A percentile compares a stretch with the other conserved stretches of the same genome.
Evolutionary conservation across 2,329 filamentous ascomycete species (phyloP).

Genomic region (Diaporthe vexans): DNA sequence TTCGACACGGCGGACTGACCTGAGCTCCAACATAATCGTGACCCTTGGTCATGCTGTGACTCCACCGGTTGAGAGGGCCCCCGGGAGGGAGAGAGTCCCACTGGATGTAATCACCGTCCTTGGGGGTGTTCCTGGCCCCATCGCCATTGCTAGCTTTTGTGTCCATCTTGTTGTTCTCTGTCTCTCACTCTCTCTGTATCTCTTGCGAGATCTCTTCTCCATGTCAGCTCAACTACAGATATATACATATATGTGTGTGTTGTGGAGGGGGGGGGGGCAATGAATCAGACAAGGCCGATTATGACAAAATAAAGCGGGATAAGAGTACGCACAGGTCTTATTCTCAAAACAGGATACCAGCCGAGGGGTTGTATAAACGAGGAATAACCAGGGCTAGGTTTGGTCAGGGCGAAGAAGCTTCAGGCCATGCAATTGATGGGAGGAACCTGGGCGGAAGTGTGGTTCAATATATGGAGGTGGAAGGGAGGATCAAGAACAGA

Average conservation of each 20-base stretch:
- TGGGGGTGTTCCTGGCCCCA: constrained; percentile 52
- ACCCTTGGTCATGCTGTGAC: constrained; percentile 82
- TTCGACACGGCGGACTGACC: constrained; percentile 58
- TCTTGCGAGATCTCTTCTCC: constrained; percentile 16
- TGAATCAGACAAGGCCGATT: background rate
- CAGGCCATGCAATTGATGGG: background rate
- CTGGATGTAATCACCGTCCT: constrained; percentile 67
- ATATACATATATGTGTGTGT: background rate
- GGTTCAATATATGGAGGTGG: background rate
- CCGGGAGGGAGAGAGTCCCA: constrained; percentile 66
- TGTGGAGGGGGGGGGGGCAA: background rate
- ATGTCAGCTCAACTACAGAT: background rate
- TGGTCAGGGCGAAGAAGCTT: background rate
- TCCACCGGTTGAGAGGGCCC: constrained; percentile 84
- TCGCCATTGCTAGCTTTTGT: background rate
- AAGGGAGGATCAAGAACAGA: background rate
- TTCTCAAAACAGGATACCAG: background rate
- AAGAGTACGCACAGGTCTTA: background rate
- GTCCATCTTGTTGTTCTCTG: background rate
- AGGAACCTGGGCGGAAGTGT: background rate
- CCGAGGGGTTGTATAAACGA: background rate
- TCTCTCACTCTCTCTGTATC: background rate
- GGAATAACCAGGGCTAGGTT: background rate
- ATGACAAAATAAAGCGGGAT: background rate
- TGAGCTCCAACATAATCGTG: constrained; percentile 95